A percentile compares a stretch with the other conserved stretches of the same genome.
Conservation (phyloP, 2,329 filamentous ascomycete genomes). For the Paecilomyces fulvus region DNA sequence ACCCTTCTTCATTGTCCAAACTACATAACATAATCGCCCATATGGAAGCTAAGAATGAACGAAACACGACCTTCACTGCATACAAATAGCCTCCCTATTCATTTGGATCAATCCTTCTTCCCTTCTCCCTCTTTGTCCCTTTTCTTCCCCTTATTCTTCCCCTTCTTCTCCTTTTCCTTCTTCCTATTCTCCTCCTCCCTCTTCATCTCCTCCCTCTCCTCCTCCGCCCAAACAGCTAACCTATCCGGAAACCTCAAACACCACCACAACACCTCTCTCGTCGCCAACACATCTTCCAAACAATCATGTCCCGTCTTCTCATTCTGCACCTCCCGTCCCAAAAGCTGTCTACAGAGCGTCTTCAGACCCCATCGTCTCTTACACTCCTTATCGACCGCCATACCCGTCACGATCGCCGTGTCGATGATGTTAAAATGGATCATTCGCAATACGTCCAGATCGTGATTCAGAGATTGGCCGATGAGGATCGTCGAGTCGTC, state of each 20-base stretch:
- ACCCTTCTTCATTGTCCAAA: too few relatives aligned
- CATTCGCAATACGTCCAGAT: conserved; percentile 38
- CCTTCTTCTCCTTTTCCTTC: neutral
- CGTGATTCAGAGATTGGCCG: conserved; percentile 40
- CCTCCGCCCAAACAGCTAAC: conserved; percentile 26
- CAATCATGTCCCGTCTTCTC: conserved; percentile 36
- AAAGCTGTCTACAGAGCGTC: conserved; percentile 24
- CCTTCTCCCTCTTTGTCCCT: neutral
- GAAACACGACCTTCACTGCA: neutral
- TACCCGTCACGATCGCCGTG: conserved; percentile 32
- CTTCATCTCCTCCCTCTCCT: neutral
- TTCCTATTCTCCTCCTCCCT: neutral
- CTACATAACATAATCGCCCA: too few relatives aligned
- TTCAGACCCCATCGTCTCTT: conserved; percentile 28
- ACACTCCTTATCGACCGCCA: conserved; percentile 16
- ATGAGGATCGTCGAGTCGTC: conserved; percentile 40
- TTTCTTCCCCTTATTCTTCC: neutral
- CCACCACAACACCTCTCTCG: conserved; percentile 42
- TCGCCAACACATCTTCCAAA: conserved; percentile 43
- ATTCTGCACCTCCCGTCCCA: conserved; percentile 28
- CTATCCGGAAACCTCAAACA: conserved; percentile 31
- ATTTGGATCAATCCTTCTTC: neutral
- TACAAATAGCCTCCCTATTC: neutral
- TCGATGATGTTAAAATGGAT: conserved; percentile 39
- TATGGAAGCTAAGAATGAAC: neutral